A percentile compares a stretch with the other conserved stretches of the same genome.
These are phyloP conservation scores for Saprolegnia diclina DNA, from an alignment of 352 stramenopile genomes.

Conservation along the genomic window DNA sequence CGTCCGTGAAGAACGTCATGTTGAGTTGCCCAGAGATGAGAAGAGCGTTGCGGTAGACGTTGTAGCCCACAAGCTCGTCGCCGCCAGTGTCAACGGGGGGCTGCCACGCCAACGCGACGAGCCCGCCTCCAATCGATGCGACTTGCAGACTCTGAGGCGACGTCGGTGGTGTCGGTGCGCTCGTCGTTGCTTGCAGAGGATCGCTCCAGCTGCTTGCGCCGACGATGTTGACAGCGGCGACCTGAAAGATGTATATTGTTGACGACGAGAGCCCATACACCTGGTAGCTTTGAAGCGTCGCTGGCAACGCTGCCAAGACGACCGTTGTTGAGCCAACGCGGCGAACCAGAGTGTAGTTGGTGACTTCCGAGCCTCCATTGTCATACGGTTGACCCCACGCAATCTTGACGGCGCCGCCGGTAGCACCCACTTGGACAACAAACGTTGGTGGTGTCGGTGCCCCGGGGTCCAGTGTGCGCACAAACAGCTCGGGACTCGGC, in stretches of 20 bases:
- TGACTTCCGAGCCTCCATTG: background rate
- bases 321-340: background rate
- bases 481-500: background rate
- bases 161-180: background rate
- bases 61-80: slow-evolving; percentile 42
- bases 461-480: background rate
- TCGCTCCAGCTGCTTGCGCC: background rate
- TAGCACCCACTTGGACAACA: background rate
- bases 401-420: background rate
- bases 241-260: background rate
- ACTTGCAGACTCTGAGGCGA: background rate
- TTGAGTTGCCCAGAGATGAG: background rate
- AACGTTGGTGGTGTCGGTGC: background rate
- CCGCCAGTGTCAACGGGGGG: slow-evolving; percentile 35
- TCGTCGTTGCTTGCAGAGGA: background rate
- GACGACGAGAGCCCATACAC: background rate
- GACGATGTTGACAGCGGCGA: background rate
- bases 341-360: background rate
- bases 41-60: slow-evolving; percentile 31
- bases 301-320: background rate
- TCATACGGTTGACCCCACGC: background rate
- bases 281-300: background rate
- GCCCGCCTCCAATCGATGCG: background rate
- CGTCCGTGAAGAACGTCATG: background rate
- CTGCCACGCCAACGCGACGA: background rate